Conservation (phyloP, 1,284 basidiomycete species). For the Tetrapyrgos nigripes region DNA sequence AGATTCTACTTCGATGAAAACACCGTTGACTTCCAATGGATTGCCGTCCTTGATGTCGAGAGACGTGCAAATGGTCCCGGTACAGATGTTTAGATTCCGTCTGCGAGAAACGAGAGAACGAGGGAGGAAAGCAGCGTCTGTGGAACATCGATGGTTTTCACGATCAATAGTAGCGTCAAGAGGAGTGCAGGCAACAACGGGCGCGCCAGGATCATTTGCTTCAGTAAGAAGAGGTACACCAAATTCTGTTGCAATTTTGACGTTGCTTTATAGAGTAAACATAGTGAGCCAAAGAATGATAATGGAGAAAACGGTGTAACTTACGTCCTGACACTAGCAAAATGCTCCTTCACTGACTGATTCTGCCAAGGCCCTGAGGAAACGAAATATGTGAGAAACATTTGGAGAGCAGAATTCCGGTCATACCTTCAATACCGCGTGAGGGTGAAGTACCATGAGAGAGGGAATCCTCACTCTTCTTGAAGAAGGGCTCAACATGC, state of each 20-base stretch:
- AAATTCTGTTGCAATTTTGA: conserved; percentile 16
- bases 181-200: conserved; percentile 14
- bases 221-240: conserved; percentile 23
- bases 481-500: conserved; percentile 43
- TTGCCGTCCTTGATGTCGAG: conserved; percentile 17
- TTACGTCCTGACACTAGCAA: conserved; percentile 4
- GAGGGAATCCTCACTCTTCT: conserved; percentile 35
- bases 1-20: conserved; percentile 16
- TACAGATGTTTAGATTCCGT: conserved; percentile 24
- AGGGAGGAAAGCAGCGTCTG: conserved; percentile 29
- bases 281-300: not conserved
- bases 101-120: conserved; percentile 9
- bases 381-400: not conserved
- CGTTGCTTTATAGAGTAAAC: conserved; percentile 7
- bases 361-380: conserved; percentile 11
- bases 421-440: conserved; percentile 6
- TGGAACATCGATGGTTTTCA: conserved; percentile 19
- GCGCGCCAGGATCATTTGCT: conserved; percentile 20
- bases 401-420: not conserved
- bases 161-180: conserved; percentile 25
- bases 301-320: not conserved
- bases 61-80: conserved; percentile 21
- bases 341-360: conserved; percentile 6
- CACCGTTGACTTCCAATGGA: conserved; percentile 12
- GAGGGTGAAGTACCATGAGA: not conserved